Percentiles rank a stretch among this genome's conserved stretches.
Conservation (phyloP, 2,329 filamentous ascomycete genomes). For the Aphanocladium album region DNA sequence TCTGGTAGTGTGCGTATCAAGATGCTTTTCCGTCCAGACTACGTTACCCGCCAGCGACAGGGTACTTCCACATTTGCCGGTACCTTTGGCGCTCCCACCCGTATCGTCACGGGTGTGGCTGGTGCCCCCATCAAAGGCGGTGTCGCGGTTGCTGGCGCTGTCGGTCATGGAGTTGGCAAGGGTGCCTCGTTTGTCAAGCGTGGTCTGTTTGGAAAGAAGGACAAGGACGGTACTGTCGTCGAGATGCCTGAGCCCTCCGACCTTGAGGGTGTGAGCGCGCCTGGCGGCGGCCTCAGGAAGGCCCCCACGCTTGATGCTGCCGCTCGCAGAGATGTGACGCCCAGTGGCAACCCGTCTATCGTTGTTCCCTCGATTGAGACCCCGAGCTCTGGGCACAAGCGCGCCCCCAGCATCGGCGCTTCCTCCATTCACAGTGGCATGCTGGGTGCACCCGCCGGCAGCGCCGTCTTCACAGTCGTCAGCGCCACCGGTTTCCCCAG, state of each 20-base stretch:
- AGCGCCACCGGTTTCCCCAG: conserved; percentile 73
- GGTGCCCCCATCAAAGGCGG: conserved; percentile 94
- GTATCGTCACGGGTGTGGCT: conserved; percentile 74
- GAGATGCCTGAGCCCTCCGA: conserved; percentile 32
- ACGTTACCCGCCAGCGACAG: conserved; percentile 79
- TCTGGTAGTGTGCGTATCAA: conserved; percentile 78
- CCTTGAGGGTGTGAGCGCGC: conserved; percentile 22
- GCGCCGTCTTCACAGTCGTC: conserved; percentile 73
- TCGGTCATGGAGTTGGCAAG: conserved; percentile 77
- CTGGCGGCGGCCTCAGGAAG: conserved; percentile 35
- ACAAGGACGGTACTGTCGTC: conserved; percentile 40
- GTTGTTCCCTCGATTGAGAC: conserved; percentile 11
- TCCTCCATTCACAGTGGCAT: conserved; percentile 63
- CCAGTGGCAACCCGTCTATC: conserved; percentile 5
- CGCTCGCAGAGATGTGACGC: conserved; percentile 22
- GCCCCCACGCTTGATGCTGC: conserved; percentile 34
- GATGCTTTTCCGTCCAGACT: conserved; percentile 88
- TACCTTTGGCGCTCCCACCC: conserved; percentile 80
- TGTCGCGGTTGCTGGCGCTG: conserved; percentile 64
- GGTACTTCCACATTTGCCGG: conserved; percentile 91
- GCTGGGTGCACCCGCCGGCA: conserved; percentile 61
- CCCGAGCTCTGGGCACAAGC: conserved; percentile 33
- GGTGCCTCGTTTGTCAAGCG: conserved; percentile 88
- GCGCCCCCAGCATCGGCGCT: conserved; percentile 56
- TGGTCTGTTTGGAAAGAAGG: conserved; percentile 70